Conservation (phyloP, 2,329 filamentous ascomycete genomes). For the Dactylellina parvicollis region DNA sequence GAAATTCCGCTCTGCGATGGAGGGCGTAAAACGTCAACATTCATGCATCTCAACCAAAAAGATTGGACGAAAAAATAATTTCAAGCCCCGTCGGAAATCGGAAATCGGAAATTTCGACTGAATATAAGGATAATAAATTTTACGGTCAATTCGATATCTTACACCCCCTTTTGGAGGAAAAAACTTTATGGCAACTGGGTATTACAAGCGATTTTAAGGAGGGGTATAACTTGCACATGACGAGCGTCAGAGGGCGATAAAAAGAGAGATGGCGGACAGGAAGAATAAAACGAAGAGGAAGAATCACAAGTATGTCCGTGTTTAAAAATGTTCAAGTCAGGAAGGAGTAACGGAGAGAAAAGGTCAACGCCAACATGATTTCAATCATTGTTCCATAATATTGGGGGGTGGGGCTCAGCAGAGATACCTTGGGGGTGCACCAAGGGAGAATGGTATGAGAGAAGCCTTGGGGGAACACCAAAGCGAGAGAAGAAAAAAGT, state of each 20-base stretch:
- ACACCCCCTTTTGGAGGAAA: constrained; percentile 9
- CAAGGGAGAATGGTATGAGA: too few relatives aligned
- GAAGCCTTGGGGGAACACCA: not conserved
- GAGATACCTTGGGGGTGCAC: not conserved
- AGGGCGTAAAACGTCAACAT: not conserved
- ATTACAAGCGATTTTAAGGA: constrained; percentile 23
- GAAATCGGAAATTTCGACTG: not conserved
- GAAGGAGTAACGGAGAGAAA: not conserved
- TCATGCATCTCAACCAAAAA: too few relatives aligned
- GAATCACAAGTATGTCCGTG: constrained; percentile 6
- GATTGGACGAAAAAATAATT: not conserved
- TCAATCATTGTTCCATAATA: not conserved
- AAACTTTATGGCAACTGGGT: constrained; percentile 1
- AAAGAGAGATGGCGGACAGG: not conserved
- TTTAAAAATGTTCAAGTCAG: not conserved
- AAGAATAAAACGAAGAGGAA: not conserved
- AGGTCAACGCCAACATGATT: not conserved
- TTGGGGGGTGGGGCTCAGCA: not conserved
- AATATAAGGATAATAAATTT: not conserved
- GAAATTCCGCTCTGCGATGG: not conserved
- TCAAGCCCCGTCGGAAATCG: not conserved
- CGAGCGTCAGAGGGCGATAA: not conserved
- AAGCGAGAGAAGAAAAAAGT: too few relatives aligned
- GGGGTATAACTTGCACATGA: constrained; percentile 13
- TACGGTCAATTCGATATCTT: constrained; percentile 8